phyloP scores from a whole-genome alignment of 495 filamentous ascomycete genomes.

The Xylaria curta region DNA sequence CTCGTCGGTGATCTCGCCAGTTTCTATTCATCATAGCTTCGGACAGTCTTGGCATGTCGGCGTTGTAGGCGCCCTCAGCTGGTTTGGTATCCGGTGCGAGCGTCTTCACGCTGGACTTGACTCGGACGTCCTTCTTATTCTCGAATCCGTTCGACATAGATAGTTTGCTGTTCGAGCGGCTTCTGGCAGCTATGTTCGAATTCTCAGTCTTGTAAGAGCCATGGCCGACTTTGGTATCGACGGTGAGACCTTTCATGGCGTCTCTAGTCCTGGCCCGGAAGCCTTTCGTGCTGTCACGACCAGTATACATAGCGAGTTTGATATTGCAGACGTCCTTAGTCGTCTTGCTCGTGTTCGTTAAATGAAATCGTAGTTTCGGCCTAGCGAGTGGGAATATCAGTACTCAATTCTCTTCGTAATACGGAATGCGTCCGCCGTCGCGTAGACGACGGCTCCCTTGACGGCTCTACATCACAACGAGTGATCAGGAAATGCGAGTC shows the following conservation, averaged over 20 bases:
- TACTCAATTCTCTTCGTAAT: not conserved
- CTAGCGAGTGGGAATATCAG: not conserved
- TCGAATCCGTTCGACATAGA: not conserved
- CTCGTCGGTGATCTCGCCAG: conserved; percentile 22
- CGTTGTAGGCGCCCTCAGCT: not conserved
- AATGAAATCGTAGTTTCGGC: not conserved
- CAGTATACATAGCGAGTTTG: conserved; percentile 6
- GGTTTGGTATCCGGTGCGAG: conserved; percentile 10
- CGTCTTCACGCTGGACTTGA: not conserved
- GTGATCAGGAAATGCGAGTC: not conserved
- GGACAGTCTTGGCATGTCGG: conserved; percentile 6
- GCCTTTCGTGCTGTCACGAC: not conserved
- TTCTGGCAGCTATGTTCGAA: not conserved
- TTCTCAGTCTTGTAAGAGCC: not conserved
- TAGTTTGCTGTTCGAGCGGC: not conserved
- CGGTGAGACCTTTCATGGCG: conserved; percentile 8
- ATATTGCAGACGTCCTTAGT: not conserved
- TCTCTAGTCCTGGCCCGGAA: conserved; percentile 17
- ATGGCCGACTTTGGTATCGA: conserved; percentile 11
- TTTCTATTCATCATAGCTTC: conserved; percentile 29
- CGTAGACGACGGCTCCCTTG: not conserved
- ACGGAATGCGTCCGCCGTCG: not conserved
- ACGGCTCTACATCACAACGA: not conserved
- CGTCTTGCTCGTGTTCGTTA: not conserved
- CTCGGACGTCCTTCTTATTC: not conserved